phyloP scores from a whole-genome alignment of 257 asterid genomes.

The Nicotiana attenuata region DNA sequence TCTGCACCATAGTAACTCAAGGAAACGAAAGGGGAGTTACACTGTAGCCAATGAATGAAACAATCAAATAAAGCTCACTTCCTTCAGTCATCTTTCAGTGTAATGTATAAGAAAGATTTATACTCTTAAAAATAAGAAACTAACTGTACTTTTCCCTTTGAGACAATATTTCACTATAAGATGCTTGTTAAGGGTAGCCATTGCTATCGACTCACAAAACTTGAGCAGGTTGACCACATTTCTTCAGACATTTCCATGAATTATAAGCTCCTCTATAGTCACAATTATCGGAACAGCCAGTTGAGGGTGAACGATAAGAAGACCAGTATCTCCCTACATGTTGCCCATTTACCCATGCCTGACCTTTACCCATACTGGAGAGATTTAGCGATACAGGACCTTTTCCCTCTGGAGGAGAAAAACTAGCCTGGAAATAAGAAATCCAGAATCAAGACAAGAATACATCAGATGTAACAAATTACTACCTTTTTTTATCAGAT shows the following conservation, averaged over 20 bases:
- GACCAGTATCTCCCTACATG: conserved; percentile 75
- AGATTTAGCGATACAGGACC: conserved; percentile 57
- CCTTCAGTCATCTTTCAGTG: too few relatives aligned
- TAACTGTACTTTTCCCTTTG: too few relatives aligned
- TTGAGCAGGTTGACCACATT: conserved; percentile 85
- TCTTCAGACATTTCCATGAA: conserved; percentile 56
- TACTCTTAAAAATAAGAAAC: too few relatives aligned
- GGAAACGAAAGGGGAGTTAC: background rate
- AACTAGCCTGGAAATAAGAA: conserved; percentile 35
- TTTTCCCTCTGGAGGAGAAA: conserved; percentile 55
- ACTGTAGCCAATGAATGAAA: too few relatives aligned
- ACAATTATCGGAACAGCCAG: conserved; percentile 60
- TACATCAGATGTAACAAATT: background rate
- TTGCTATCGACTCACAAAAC: conserved; percentile 36
- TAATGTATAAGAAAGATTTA: too few relatives aligned
- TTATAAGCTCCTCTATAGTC: conserved; percentile 73
- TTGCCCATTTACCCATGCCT: conserved; percentile 72
- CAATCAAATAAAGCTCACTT: too few relatives aligned
- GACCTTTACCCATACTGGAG: conserved; percentile 73
- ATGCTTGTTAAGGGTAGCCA: background rate
- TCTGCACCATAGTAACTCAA: background rate
- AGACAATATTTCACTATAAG: too few relatives aligned
- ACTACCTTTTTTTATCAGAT: background rate
- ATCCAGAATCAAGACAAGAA: conserved; percentile 11
- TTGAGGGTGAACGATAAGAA: conserved; percentile 59